Conservation (phyloP, 164 flowering plant genomes). For the Liquidambar formosana region DNA sequence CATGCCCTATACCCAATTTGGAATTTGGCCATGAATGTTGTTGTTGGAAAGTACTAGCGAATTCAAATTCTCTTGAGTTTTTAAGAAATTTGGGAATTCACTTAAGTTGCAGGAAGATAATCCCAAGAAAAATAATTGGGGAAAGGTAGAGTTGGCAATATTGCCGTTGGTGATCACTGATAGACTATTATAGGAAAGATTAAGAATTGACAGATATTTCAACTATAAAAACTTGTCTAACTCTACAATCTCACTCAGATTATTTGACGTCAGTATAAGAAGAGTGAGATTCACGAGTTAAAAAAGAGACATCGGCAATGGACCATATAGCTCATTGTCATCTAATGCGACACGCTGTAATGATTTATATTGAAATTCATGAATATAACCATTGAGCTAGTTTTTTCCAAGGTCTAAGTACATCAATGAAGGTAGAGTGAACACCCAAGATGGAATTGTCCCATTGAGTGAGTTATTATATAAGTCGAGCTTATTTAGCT, state of each 20-base stretch:
- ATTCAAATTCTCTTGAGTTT: not conserved
- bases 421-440: not conserved
- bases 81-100: conserved; percentile 6
- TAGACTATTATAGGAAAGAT: not conserved
- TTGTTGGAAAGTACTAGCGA: conserved; percentile 10
- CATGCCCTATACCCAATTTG: not conserved
- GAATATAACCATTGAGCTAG: not conserved
- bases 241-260: not conserved
- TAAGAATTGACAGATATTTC: not conserved
- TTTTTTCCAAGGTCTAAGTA: not conserved
- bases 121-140: not conserved
- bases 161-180: too few species aligned
- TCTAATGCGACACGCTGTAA: not conserved
- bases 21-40: not conserved
- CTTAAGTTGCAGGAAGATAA: conserved; percentile 5
- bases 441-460: conserved; percentile 17
- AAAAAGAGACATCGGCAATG: conserved; percentile 11
- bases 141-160: not conserved
- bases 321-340: conserved; percentile 6
- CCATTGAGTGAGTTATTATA: conserved; percentile 5
- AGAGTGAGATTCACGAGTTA: not conserved
- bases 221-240: not conserved
- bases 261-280: not conserved
- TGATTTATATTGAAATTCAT: not conserved
- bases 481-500: not conserved